A percentile compares a stretch with the other conserved stretches of the same genome.
Conservation (phyloP, 306 rosid genomes). For the Cicer arietinum region DNA sequence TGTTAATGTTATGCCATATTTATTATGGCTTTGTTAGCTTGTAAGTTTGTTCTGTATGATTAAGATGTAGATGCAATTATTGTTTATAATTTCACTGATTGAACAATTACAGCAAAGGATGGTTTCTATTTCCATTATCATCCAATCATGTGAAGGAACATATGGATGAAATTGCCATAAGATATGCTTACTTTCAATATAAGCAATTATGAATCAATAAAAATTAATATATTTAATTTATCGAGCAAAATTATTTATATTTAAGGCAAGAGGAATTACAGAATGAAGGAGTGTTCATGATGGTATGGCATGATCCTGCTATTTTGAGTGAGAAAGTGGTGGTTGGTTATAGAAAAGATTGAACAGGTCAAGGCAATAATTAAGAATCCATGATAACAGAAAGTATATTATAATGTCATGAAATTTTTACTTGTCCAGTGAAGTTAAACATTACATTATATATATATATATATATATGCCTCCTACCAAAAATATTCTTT, state of each 20-base stretch:
- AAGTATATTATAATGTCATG: conserved; percentile 27
- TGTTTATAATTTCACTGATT: conserved; percentile 48
- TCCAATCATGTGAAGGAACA: conserved; percentile 40
- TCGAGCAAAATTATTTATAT: too few relatives aligned
- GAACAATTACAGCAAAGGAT: conserved; percentile 43
- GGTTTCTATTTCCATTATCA: conserved; percentile 2
- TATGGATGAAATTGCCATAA: conserved; percentile 37
- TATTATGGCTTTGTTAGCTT: conserved; percentile 65
- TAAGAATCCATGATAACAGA: conserved; percentile 27
- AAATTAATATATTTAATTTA: too few relatives aligned
- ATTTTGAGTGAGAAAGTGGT: conserved; percentile 50
- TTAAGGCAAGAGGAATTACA: background rate
- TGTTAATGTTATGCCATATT: background rate
- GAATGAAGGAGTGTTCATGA: conserved; percentile 38
- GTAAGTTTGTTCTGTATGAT: conserved; percentile 85
- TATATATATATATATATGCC: background rate
- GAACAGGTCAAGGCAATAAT: conserved; percentile 24
- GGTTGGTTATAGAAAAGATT: conserved; percentile 62
- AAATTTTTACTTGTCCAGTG: background rate
- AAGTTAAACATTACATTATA: too few relatives aligned
- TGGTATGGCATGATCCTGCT: background rate
- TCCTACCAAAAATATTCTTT: conserved; percentile 17
- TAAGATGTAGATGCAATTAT: conserved; percentile 55
- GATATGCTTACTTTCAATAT: background rate
- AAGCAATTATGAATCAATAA: too few relatives aligned